Evolutionary conservation across 2,329 filamentous ascomycete species (phyloP), one percentile per base, ranked within the genome.

Genomic region (Madurella mycetomatis): DNA sequence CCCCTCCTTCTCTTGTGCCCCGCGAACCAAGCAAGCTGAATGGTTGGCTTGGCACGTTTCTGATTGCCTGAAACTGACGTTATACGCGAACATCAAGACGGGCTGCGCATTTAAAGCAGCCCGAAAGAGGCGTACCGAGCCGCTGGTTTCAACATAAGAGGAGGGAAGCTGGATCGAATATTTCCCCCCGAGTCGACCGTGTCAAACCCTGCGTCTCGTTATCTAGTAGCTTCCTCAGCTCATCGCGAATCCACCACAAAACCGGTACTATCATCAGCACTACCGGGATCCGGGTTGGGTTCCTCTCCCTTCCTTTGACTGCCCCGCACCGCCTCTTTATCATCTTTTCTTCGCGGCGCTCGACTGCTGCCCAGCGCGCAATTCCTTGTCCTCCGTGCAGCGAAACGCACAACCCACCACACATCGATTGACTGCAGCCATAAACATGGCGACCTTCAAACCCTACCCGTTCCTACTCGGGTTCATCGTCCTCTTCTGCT

Each of bases 401-500:
- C 30, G 41, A 50, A 41, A 12, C 9, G 16, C 44, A 31, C 11
- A 17, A 17, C 15, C 25, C 41, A 45, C 19, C 31, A 41, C 40
- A 16, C 48, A 47, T 46, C 43, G 34, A 52, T 54, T 40, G 45
- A 55, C 48, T 42, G 34, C 55, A 49, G 41, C 48, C 53, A 56
- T 57, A 59, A 68, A 56, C 58, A 83, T 83, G 81, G 70, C 75
- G 62, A 70, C 71, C 58, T 65, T 75, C 60, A 78, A 74, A 66
- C 73, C 72, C 50, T 73, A 74, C 62, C 73, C 76, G 65, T 70
- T 81, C 64, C 65, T 83, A 57, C 66, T 83, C 70, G 79, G 77
- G 64, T 65, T 85, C 62, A 69, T 81, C 51, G 67, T 90, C 61
- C 73, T 92, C 62, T 75, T 91, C 63, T 73, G 82, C 61, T 82